Evolutionary conservation across 129 eudicot species (phyloP).

Genomic region (Chrysanthemum seticuspe): DNA sequence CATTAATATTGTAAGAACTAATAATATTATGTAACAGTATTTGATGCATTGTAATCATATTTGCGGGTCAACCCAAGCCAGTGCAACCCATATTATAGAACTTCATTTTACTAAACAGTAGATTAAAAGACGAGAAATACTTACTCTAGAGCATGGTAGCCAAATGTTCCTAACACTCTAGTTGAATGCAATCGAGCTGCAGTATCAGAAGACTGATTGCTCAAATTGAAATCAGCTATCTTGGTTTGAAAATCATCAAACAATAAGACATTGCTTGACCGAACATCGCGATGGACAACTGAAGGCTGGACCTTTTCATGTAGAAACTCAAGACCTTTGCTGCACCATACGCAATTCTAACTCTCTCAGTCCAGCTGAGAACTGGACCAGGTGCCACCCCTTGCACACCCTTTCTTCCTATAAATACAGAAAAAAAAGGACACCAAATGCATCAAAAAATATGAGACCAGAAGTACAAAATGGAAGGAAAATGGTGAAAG

Average conservation of each 20-base stretch:
- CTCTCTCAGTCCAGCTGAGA: constrained; percentile 86
- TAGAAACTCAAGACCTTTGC: constrained; percentile 88
- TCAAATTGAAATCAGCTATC: constrained; percentile 87
- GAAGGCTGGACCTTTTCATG: constrained; percentile 94
- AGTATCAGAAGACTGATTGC: constrained; percentile 86
- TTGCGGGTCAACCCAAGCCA: neutral
- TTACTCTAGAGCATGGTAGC: constrained; percentile 99
- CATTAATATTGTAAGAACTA: neutral
- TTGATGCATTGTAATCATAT: too few species aligned
- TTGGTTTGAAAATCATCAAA: constrained; percentile 81
- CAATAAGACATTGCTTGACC: constrained; percentile 92
- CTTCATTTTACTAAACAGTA: neutral
- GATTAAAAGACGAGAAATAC: constrained; percentile 12
- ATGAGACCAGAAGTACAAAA: neutral
- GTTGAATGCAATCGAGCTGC: constrained; percentile 96
- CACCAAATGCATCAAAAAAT: neutral
- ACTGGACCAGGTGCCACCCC: constrained; percentile 93
- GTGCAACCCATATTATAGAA: neutral
- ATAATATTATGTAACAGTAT: too few species aligned
- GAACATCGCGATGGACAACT: constrained; percentile 86
- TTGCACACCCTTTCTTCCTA: constrained; percentile 97
- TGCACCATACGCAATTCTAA: constrained; percentile 86
- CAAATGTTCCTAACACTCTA: constrained; percentile 93
- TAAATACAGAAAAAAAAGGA: constrained; percentile 6
- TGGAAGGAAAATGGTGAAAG: neutral